Conservation (phyloP, 2,329 filamentous ascomycete species). For the Colletotrichum tropicale region DNA sequence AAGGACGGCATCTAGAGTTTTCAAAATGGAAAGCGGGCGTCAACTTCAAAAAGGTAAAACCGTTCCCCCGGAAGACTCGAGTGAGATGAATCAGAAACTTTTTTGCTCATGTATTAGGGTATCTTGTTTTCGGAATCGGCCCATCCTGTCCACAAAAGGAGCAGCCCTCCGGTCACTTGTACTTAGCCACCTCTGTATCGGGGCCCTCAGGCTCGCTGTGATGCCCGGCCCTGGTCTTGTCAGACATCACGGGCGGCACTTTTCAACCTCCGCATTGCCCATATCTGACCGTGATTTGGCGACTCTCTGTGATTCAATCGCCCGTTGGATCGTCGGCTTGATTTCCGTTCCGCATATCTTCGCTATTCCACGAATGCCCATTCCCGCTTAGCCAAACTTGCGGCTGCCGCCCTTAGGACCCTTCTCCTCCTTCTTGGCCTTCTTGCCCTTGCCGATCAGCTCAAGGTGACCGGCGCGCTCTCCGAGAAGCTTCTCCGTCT, state of each 20-base stretch:
- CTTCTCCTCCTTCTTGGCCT: conserved; percentile 41
- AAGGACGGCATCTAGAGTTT: neutral
- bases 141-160: neutral
- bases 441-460: conserved; percentile 62
- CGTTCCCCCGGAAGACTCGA: neutral
- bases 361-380: neutral
- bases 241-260: neutral
- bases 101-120: neutral
- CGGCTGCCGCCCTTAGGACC: conserved; percentile 52
- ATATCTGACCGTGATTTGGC: neutral
- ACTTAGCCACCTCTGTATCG: neutral
- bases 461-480: conserved; percentile 65
- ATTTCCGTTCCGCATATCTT: neutral
- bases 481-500: conserved; percentile 63
- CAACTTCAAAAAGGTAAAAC: neutral
- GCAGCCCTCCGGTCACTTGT: neutral
- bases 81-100: neutral
- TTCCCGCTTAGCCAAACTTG: conserved; percentile 55
- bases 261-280: neutral
- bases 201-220: neutral
- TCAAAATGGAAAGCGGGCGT: neutral
- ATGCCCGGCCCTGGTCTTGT: neutral
- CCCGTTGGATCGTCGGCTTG: neutral
- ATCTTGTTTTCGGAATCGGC: neutral
- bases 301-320: neutral